Base-by-base conservation (phyloP, 2,329 filamentous ascomycete species). In the Beauveria sp. region DNA sequence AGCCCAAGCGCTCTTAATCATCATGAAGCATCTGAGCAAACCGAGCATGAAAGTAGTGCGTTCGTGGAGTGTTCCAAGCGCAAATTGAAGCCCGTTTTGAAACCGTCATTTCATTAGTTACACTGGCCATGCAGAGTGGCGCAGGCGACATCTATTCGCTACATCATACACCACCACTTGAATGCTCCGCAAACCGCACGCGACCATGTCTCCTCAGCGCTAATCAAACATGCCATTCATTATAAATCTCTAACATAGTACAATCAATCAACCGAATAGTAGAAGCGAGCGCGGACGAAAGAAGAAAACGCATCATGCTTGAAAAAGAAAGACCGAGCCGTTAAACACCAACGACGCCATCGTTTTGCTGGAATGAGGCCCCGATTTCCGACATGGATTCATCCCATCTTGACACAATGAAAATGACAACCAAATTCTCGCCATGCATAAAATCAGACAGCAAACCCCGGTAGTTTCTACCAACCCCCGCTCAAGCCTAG, bases 401-500 rank as follows among this genome's bases (percentile, higher is more conserved):
- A 56, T 61, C 28, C 46, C 47, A 54, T 58, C 61, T 58, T 47
- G 51, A 62, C 43, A 55, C 62, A 62, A 44, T 63, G 65, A 52
- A 24, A 60, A 50, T 48, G 62, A 56, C 62, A 63, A 51, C 64
- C 63, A 59, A 65, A 63, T 59, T 61, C 57, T 43, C 62, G 59
- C 57, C 55, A 59, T 55, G 51, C 48, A 43, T 51, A 46, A 52
- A 51, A 57, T 44, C 46, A 56, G 34, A 55, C 28, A 52, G 47
- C 37, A 46, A 53, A 61, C 24, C 46, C 41, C 50, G 46, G 44
- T 46, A 57, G 59, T 28, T 14, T 26, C 9, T 46, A 34, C 26
- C 54, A 43, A 55, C 41, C n/a, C 37, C 28, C 20, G 46, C 46
- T 24, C 22, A 8, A 43, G 22, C 28, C 66, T 66, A 79, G 78